phyloP scores from a whole-genome alignment of 352 stramenopile genomes.

The Phytophthora niederhauseri region DNA sequence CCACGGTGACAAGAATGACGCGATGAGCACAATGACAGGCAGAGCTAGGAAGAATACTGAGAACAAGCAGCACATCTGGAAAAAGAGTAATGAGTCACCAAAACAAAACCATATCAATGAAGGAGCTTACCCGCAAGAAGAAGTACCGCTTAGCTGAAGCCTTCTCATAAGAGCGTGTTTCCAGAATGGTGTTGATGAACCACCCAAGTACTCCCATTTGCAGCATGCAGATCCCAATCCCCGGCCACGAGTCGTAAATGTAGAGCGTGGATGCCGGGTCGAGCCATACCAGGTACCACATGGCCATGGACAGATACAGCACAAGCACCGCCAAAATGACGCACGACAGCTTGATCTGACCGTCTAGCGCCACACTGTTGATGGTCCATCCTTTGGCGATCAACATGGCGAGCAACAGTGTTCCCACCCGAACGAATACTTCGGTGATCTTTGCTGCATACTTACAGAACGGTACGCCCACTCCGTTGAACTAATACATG shows the following conservation, averaged over 20 bases:
- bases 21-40: conserved; percentile 70
- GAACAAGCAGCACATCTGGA: conserved; percentile 69
- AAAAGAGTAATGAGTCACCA: conserved; percentile 5
- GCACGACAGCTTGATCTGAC: conserved; percentile 71
- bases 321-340: conserved; percentile 65
- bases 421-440: conserved; percentile 75
- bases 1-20: conserved; percentile 79
- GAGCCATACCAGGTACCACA: conserved; percentile 84
- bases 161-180: conserved; percentile 71
- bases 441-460: conserved; percentile 74
- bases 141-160: conserved; percentile 59
- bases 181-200: conserved; percentile 71
- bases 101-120: background rate
- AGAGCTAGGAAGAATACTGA: conserved; percentile 74
- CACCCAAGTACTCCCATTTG: conserved; percentile 66
- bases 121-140: conserved; percentile 53
- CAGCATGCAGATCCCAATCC: conserved; percentile 65
- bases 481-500: conserved; percentile 62
- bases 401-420: conserved; percentile 73
- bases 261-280: conserved; percentile 80
- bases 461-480: conserved; percentile 70
- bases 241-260: conserved; percentile 84
- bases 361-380: conserved; percentile 63
- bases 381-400: conserved; percentile 86
- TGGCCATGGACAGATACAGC: conserved; percentile 78